Evolutionary conservation across 768 basidiomycete species (phyloP).

Genomic region (Mycena amicta): DNA sequence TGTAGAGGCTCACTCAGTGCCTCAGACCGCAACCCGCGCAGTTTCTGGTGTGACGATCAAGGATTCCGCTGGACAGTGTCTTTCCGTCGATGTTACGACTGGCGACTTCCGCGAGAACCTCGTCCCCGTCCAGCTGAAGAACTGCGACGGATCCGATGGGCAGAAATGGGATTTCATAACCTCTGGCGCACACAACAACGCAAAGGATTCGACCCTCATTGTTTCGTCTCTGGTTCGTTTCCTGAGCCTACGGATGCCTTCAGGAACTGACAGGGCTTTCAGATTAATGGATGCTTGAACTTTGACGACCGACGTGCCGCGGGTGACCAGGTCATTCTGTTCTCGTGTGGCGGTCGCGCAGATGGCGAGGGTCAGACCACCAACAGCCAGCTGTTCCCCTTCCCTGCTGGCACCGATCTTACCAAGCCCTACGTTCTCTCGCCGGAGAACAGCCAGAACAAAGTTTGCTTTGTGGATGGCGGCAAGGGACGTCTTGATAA

Average conservation of each 20-base stretch:
- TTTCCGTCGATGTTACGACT: conserved; percentile 30
- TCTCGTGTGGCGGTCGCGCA: conserved; percentile 24
- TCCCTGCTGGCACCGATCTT: conserved; percentile 2
- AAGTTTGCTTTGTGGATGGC: conserved; percentile 12
- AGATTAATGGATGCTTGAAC: conserved; percentile 22
- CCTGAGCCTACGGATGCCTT: too few species aligned
- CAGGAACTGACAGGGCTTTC: too few species aligned
- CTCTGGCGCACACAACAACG: conserved; percentile 16
- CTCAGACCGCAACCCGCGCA: conserved; percentile 33
- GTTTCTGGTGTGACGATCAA: conserved; percentile 30
- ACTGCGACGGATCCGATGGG: conserved; percentile 30
- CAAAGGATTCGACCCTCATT: not conserved
- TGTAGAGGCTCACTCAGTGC: too few species aligned
- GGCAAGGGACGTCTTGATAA: conserved; percentile 17
- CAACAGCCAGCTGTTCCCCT: conserved; percentile 23
- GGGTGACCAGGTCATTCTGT: conserved; percentile 20
- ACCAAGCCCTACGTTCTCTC: conserved; percentile 13
- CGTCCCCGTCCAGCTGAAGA: conserved; percentile 30
- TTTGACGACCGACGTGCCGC: conserved; percentile 22
- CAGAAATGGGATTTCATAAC: conserved; percentile 35
- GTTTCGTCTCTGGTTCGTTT: not conserved
- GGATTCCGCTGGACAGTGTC: conserved; percentile 28
- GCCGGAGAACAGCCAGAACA: conserved; percentile 2
- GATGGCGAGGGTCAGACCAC: conserved; percentile 18
- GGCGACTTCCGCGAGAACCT: conserved; percentile 36